These are phyloP conservation scores for Aspergillus sp. DNA, from an alignment of 2,329 filamentous ascomycete genomes.

Conservation along the genomic window DNA sequence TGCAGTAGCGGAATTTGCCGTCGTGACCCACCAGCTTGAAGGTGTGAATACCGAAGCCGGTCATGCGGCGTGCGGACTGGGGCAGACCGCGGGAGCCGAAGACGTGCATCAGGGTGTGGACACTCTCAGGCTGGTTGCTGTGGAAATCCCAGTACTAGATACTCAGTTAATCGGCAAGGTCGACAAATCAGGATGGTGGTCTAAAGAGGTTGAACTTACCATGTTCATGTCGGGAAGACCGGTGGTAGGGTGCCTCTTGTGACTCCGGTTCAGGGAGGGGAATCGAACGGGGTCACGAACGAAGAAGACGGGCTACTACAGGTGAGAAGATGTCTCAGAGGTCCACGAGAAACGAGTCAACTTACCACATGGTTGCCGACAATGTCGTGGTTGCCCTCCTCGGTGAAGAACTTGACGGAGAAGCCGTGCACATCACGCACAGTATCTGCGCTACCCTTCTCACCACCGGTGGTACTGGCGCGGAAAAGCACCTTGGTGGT, in stretches of 20 bases:
- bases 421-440: slow-evolving; percentile 6
- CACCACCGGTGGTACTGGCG: slow-evolving; percentile 5
- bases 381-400: slow-evolving; percentile 11
- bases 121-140: slow-evolving; percentile 58
- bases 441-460: slow-evolving; percentile 5
- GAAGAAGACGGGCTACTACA: slow-evolving; percentile 46
- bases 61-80: slow-evolving; percentile 49
- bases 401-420: slow-evolving; percentile 9
- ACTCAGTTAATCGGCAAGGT: no score
- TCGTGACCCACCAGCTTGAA: slow-evolving; percentile 39
- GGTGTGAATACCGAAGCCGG: slow-evolving; percentile 50
- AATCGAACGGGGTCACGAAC: slow-evolving; percentile 49
- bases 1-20: slow-evolving; percentile 60
- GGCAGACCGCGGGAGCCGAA: slow-evolving; percentile 62
- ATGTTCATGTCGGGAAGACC: slow-evolving; percentile 66
- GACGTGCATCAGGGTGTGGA: slow-evolving; percentile 63
- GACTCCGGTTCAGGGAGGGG: slow-evolving; percentile 55
- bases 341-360: neutral
- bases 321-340: neutral
- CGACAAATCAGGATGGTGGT: no score
- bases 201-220: slow-evolving; percentile 25
- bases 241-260: slow-evolving; percentile 67
- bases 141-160: slow-evolving; percentile 62
- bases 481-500: slow-evolving; percentile 7
- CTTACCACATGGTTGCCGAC: slow-evolving; percentile 8